Percentiles rank a stretch among this genome's conserved stretches.
Evolutionary conservation across 805 yeast species (phyloP).

Genomic region (Barnettozyma populi): DNA sequence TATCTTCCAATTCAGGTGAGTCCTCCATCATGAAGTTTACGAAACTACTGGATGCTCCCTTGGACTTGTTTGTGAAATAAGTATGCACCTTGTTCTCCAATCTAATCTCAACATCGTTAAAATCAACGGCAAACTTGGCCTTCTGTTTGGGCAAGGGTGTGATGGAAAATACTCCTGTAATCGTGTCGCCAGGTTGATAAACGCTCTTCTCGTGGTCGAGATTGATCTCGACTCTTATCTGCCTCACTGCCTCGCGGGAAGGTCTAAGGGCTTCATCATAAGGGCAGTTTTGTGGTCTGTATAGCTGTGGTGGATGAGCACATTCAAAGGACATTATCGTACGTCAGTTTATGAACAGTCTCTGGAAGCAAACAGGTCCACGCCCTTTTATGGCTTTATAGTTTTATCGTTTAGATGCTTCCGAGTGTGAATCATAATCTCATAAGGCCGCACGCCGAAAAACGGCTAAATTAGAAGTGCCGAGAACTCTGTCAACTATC

Average conservation of each 20-base stretch:
- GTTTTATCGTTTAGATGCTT: not conserved
- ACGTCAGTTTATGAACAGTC: not conserved
- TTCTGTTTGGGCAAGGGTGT: constrained; percentile 5
- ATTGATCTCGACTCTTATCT: constrained; percentile 13
- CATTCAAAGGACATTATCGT: not conserved
- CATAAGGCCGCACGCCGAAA: not conserved
- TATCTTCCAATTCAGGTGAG: constrained; percentile 7
- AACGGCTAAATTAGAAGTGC: not conserved
- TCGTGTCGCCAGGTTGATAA: constrained; percentile 16
- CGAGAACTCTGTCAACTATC: not conserved
- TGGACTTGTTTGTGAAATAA: not conserved
- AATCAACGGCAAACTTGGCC: constrained; percentile 12
- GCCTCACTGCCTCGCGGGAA: constrained; percentile 14
- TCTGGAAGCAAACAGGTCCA: too few species aligned
- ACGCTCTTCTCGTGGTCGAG: constrained; percentile 6
- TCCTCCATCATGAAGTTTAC: constrained; percentile 18
- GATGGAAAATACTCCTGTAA: constrained; percentile 14
- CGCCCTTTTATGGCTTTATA: too few species aligned
- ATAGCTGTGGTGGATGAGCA: not conserved
- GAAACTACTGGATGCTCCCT: constrained; percentile 1
- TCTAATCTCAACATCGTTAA: constrained; percentile 19
- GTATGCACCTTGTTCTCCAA: constrained; percentile 15
- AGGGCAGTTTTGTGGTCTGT: not conserved
- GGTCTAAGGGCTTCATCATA: constrained; percentile 13
- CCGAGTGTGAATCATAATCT: not conserved